Evolutionary conservation across 768 basidiomycete genomes (phyloP), one percentile per base, ranked within the genome.

Genomic region (Xerocomellus dryophilus): DNA sequence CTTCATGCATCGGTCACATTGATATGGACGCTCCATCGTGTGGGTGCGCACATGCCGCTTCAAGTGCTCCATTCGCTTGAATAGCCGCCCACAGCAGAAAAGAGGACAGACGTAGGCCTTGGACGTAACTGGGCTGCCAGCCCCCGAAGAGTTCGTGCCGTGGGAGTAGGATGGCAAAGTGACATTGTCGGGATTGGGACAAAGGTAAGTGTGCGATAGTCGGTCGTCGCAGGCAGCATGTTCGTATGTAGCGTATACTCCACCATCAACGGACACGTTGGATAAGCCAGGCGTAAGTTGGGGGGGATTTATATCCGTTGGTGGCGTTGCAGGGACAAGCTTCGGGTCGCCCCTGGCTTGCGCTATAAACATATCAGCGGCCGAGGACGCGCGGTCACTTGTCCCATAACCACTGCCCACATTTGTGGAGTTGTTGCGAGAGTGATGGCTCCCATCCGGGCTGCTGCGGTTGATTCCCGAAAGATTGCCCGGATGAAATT

Each of bases 41-140:
- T 96, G 93, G 9, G 92, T 93, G 54, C 91, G 80, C 29, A 93
- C 72, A 69, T 96, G 93, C 41, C 93, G 74, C 72, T 90, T 90
- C 60, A 95, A 79, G 66, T 96, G 93, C 66, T 96, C 93, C 81
- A 88, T 86, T 11, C 93, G 83, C 78, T 93, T 94, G 82, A 95
- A 96, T 60, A 88, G 73, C 57, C 88, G 77, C 4, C 88, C 84
- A 65, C 93, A 97, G 14, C 89, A 88, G 68, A 82, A 85, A 2
- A 93, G 78, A 18, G 91, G 91, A 71, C 93, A 96, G 45, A 85
- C 80, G 64, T 85, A 94, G 4, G 83, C 84, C 65, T 85, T 86
- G 31, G 78, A 76, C 61, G 77, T 80, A 32, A 75, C 69, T 36
- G 73, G 46, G 18, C 47, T 56, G 12, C 51, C 4, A 63, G 54